Evolutionary conservation across 2,329 filamentous ascomycete species (phyloP).

Genomic region (Talaromyces islandicus): DNA sequence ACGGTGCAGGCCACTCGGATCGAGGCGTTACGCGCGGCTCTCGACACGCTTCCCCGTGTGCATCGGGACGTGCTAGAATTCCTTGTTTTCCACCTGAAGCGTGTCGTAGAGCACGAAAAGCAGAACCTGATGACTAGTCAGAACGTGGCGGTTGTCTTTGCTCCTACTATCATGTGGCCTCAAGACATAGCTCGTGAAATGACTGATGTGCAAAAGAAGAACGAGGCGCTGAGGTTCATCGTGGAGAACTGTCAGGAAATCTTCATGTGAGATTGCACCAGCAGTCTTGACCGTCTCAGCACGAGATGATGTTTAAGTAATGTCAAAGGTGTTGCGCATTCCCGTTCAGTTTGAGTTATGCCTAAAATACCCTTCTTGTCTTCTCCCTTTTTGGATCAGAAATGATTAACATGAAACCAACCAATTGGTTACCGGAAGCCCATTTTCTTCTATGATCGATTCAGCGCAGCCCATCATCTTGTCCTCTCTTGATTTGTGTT

Average conservation of each 20-base stretch:
- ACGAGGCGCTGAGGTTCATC: slow-evolving; percentile 83
- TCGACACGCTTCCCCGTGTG: slow-evolving; percentile 71
- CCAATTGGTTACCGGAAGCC: not conserved
- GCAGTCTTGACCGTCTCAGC: not conserved
- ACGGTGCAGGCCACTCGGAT: slow-evolving; percentile 62
- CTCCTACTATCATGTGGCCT: slow-evolving; percentile 94
- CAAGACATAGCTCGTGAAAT: slow-evolving; percentile 87
- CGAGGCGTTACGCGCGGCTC: slow-evolving; percentile 63
- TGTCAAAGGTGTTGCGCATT: not conserved
- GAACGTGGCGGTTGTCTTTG: slow-evolving; percentile 94
- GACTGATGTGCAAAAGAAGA: slow-evolving; percentile 92
- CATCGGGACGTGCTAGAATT: slow-evolving; percentile 91
- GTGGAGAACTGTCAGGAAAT: slow-evolving; percentile 83
- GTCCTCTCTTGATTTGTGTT: slow-evolving; percentile 1
- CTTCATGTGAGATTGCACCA: slow-evolving; percentile 47
- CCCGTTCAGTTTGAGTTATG: not conserved
- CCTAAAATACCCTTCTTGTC: slow-evolving; percentile 5
- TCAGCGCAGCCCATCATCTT: not conserved
- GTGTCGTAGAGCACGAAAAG: slow-evolving; percentile 73
- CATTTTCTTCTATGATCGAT: not conserved
- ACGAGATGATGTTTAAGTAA: not conserved
- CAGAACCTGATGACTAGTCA: slow-evolving; percentile 96
- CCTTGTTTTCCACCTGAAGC: slow-evolving; percentile 83
- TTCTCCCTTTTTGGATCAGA: not conserved
- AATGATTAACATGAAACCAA: not conserved